Evolutionary conservation across 805 yeast genomes (phyloP), one percentile per base, ranked within the genome.

Genomic region (Candida nemodendra): DNA sequence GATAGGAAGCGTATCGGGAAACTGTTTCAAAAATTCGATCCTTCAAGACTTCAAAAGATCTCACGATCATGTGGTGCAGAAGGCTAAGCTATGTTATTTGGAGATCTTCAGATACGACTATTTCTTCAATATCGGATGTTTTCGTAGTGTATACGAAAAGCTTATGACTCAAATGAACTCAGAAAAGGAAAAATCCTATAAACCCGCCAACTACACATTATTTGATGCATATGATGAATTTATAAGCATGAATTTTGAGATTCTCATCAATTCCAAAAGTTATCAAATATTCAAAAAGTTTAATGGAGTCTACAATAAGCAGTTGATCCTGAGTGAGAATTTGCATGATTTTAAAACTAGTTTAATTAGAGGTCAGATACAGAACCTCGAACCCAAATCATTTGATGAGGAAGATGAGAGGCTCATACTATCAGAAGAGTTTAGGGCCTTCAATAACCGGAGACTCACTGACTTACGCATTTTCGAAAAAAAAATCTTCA

Each of bases 401-500:
- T 22, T 36, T 17, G 32, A 34, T 25, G 34, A 43, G 12, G 30
- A 35, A n/a, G n/a, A n/a, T n/a, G n/a, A n/a, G n/a, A n/a, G n/a
- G n/a, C n/a, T n/a, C n/a, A n/a, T n/a, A n/a, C n/a, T n/a, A n/a
- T n/a, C 61, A 11, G 18, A 27, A 4, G 37, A 44, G 9, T 57
- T 57, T 30, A 45, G 41, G 16, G 16, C 33, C 9, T 57, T 56
- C 40, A 50, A 54, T 31, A 39, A 51, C 17, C 41, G 37, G 21
- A 46, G 62, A 39, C 38, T 54, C 30, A 32, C 38, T 7, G 47
- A 45, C 18, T 36, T 57, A 12, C 50, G 53, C 4, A 33, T 51
- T 18, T 35, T 53, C 24, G 44, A 53, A 28, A 56, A 48, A 29
- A 44, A 34, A 28, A 45, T 57, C 9, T 57, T 57, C 29, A 42